A percentile compares a stretch with the other conserved stretches of the same genome.
These are phyloP conservation scores for Paratrypanosoma confusum DNA, from an alignment of 208 protist species.

Conservation along the genomic window DNA sequence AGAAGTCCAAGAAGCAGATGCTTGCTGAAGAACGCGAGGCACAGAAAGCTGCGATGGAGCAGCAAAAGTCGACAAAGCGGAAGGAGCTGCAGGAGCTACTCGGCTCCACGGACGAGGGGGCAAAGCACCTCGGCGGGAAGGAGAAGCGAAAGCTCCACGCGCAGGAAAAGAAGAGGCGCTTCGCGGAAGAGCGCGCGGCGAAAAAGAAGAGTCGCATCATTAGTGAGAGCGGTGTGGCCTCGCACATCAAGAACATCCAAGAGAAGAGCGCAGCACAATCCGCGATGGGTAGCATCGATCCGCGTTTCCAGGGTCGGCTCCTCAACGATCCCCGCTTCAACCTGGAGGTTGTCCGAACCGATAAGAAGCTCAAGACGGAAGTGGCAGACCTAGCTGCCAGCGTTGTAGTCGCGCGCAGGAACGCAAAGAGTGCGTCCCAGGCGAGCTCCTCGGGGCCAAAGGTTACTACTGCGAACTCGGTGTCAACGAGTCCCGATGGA, in stretches of 20 bases:
- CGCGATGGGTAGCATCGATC: slow-evolving; percentile 48
- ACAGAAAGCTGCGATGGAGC: slow-evolving; percentile 25
- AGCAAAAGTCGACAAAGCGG: slow-evolving; percentile 28
- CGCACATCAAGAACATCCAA: slow-evolving; percentile 22
- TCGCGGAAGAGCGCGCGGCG: slow-evolving; percentile 49
- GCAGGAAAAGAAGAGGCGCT: slow-evolving; percentile 44
- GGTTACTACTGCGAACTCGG: slow-evolving; percentile 14
- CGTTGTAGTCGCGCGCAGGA: slow-evolving; percentile 61
- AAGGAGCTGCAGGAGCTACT: slow-evolving; percentile 45
- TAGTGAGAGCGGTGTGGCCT: slow-evolving; percentile 41
- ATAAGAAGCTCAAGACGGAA: slow-evolving; percentile 50
- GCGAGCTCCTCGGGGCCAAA: slow-evolving; percentile 11
- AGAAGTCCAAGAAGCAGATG: slow-evolving; percentile 79
- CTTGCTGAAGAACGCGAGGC: slow-evolving; percentile 44
- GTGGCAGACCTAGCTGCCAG: slow-evolving; percentile 55
- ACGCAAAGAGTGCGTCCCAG: not conserved
- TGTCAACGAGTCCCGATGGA: slow-evolving; percentile 10
- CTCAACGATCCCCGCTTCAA: slow-evolving; percentile 78
- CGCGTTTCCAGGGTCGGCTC: slow-evolving; percentile 74
- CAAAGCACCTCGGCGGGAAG: slow-evolving; percentile 38
- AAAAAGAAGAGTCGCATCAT: slow-evolving; percentile 64
- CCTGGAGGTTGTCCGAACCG: slow-evolving; percentile 60
- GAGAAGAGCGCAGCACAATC: slow-evolving; percentile 20
- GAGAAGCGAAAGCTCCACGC: slow-evolving; percentile 68
- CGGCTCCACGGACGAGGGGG: slow-evolving; percentile 36